Evolutionary conservation across 352 stramenopile species (phyloP), one percentile per base, ranked within the genome.

Genomic region (Phytophthora hibernalis): DNA sequence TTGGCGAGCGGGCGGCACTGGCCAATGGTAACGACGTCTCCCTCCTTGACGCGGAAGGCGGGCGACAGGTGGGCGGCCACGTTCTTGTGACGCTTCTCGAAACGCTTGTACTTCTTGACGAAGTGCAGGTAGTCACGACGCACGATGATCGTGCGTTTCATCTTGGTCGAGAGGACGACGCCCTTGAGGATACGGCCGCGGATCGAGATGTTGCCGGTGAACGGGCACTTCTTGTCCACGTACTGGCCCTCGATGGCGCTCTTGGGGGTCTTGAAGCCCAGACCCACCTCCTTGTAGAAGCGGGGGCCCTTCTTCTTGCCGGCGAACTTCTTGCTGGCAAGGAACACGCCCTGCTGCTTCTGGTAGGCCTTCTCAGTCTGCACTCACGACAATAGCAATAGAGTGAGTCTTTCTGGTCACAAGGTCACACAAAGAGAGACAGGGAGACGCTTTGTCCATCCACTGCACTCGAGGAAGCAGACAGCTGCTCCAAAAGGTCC

Each of bases 71-170:
- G 98, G 67, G 97, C 97, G 40, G 97, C 90, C 67, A 99, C 96
- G 91, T 99, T 99, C 85, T 98, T 99, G 96, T 99, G 98, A 79
- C 97, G 95, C 92, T 99, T 99, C 86, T 99, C 97, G 82, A 99
- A 99, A 97, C 97, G 95, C 72, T 96, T 96, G 96, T 99, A 99
- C 95, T 99, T 99, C 77, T 88, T 90, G 67, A 99, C 96, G 84
- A 97, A 99, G 87, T 99, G 97, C 65, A 99, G 84, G 89, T 99
- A 99, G 82, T 99, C 98, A 79, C 98, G 92, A 89, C 98, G 96
- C 61, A 99, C 97, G 72, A 99, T 97, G 78, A 99, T 97, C 51
- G 98, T 99, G 84, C 97, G 94, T 83, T 99, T 99, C 98, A 99
- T 99, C 94, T 99, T 99, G 81, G 90, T 99, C 72, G 97, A 99